A percentile compares a stretch with the other conserved stretches of the same genome.
Conservation (phyloP, 768 basidiomycete species). For the Amanita pallidorosea region DNA sequence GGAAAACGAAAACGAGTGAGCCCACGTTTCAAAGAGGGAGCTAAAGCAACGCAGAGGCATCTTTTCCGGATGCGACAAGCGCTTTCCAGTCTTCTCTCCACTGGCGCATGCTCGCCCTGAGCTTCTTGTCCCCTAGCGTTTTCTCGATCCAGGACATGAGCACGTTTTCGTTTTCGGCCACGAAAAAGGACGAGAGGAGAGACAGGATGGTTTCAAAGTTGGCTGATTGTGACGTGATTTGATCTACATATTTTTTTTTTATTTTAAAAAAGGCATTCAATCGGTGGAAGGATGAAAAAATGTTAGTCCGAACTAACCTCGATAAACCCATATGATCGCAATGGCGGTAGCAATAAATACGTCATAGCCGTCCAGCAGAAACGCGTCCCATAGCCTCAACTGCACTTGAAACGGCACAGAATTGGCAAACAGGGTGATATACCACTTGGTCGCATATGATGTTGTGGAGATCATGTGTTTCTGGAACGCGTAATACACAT, state of each 20-base stretch:
- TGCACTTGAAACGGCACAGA: constrained; percentile 94
- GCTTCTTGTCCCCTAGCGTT: constrained; percentile 45
- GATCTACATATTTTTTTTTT: too few relatives aligned
- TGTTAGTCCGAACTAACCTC: constrained; percentile 39
- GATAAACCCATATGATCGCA: constrained; percentile 85
- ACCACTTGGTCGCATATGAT: constrained; percentile 98
- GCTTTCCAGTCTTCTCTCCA: constrained; percentile 81
- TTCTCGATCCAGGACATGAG: constrained; percentile 76
- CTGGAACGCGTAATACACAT: constrained; percentile 77
- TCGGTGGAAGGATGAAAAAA: neutral
- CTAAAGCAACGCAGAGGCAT: constrained; percentile 49
- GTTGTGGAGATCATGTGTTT: constrained; percentile 88
- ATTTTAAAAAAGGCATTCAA: too few relatives aligned
- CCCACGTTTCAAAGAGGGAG: neutral
- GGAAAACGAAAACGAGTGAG: neutral
- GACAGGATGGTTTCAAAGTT: constrained; percentile 90
- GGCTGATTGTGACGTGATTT: constrained; percentile 69
- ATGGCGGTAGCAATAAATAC: constrained; percentile 77
- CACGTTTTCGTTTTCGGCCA: constrained; percentile 81
- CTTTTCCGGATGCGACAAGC: constrained; percentile 56
- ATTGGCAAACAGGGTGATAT: constrained; percentile 95
- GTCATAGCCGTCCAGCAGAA: constrained; percentile 85
- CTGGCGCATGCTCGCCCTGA: constrained; percentile 52
- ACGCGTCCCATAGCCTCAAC: constrained; percentile 89
- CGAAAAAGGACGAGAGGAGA: constrained; percentile 87